Evolutionary conservation across 768 basidiomycete species (phyloP).

Genomic region (Pleurotus sapidus): DNA sequence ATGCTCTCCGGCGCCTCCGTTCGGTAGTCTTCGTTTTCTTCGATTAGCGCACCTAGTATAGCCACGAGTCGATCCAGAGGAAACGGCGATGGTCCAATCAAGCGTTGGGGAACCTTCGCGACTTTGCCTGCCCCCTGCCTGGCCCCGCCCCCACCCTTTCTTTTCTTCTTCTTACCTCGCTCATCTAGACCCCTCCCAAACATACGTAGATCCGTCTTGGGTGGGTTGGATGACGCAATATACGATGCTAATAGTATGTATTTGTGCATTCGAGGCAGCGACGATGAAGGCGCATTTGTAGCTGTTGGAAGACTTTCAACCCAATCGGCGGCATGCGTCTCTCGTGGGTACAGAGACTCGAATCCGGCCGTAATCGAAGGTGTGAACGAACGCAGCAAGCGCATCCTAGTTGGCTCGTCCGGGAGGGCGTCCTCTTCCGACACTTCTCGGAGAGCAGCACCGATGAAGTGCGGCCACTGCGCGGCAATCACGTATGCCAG

Average conservation of each 20-base stretch:
- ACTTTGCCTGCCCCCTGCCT: conserved; percentile 35
- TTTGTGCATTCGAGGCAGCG: conserved; percentile 66
- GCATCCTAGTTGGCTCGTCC: conserved; percentile 59
- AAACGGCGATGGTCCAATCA: conserved; percentile 77
- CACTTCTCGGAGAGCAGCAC: conserved; percentile 57
- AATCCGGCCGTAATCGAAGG: conserved; percentile 60
- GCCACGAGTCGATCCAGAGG: conserved; percentile 78
- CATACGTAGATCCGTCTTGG: conserved; percentile 77
- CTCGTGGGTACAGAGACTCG: conserved; percentile 66
- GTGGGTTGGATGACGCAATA: conserved; percentile 82
- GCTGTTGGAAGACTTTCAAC: conserved; percentile 21
- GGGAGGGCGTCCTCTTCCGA: conserved; percentile 32
- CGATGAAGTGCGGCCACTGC: conserved; percentile 77
- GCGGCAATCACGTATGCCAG: conserved; percentile 75
- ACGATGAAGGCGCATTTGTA: conserved; percentile 8
- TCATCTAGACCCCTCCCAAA: conserved; percentile 76
- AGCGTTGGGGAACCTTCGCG: conserved; percentile 69
- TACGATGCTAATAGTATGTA: conserved; percentile 77
- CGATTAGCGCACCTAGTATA: conserved; percentile 72
- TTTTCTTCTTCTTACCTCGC: conserved; percentile 50
- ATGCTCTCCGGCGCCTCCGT: conserved; percentile 40
- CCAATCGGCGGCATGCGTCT: conserved; percentile 65
- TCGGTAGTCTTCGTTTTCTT: conserved; percentile 62
- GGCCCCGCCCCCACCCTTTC: conserved; percentile 27
- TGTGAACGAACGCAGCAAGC: conserved; percentile 61